Evolutionary conservation across 768 basidiomycete species (phyloP).

Genomic region (Tephrocybe sp.): DNA sequence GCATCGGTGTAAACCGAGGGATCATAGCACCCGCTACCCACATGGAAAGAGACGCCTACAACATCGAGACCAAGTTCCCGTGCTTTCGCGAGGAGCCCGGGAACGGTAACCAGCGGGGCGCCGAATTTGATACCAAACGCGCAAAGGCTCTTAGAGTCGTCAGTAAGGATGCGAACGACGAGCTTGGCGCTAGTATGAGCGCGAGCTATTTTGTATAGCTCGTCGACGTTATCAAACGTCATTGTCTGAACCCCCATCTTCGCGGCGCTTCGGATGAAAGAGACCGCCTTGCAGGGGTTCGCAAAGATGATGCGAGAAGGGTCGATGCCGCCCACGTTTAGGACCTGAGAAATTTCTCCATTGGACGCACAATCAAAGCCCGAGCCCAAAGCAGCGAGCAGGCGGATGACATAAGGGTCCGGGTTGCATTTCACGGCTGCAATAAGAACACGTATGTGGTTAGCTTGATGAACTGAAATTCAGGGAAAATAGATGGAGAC

Average conservation of each 20-base stretch:
- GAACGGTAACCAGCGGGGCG: constrained; percentile 82
- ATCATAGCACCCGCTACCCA: constrained; percentile 96
- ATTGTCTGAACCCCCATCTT: constrained; percentile 82
- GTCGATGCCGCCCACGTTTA: constrained; percentile 70
- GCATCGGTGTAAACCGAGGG: constrained; percentile 89
- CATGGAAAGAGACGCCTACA: constrained; percentile 96
- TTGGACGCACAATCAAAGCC: constrained; percentile 99
- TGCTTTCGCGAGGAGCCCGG: constrained; percentile 77
- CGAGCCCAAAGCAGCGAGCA: constrained; percentile 85
- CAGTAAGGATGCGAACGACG: constrained; percentile 94
- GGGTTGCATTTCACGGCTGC: constrained; percentile 98
- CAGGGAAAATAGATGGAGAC: constrained; percentile 26
- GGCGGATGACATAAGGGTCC: constrained; percentile 89
- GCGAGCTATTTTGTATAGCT: constrained; percentile 89
- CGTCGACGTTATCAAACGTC: constrained; percentile 99
- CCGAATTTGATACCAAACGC: constrained; percentile 95
- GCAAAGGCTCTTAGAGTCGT: constrained; percentile 94
- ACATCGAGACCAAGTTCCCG: constrained; percentile 80
- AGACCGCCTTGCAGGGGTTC: constrained; percentile 97
- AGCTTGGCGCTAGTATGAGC: constrained; percentile 81
- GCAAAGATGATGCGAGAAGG: constrained; percentile 92
- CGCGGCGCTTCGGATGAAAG: constrained; percentile 87
- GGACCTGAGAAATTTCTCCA: constrained; percentile 83
- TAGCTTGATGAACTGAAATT: not conserved
- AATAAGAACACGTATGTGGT: constrained; percentile 15